Base-by-base conservation (phyloP, 495 filamentous ascomycete species). In the Xylaria acuta region DNA sequence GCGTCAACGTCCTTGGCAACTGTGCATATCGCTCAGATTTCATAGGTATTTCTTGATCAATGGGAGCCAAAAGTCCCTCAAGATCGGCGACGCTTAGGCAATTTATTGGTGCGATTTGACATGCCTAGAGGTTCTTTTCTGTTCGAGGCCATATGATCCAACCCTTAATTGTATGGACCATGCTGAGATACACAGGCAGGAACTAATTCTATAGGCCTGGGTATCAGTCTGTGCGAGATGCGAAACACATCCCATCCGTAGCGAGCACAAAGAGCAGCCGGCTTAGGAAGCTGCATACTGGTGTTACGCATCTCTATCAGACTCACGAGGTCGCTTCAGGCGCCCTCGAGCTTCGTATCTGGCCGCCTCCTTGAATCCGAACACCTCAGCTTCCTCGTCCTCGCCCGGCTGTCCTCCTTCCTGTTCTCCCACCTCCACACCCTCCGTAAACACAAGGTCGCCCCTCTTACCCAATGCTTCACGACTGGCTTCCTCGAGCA, bases 381-480 rank as follows among this genome's bases (percentile, higher is more conserved):
- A 67, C 5, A 64, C 47, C 59, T 73, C 67, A 66, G 30, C 70
- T 62, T 73, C 68, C 49, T 69, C 71, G 36, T 64, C 56, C 41
- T 68, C 65, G 30, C 41, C 73, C 58, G 72, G 49, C 70, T 43
- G 60, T 62, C 11, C 53, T 68, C 71, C 16, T 25, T 62, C 49
- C n/a, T 71, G 51, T 32, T 59, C 66, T 43, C 65, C 59, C 67
- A 73, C 54, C 67, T 80, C 81, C 78, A 84, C 84, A 6, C 86
- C 88, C 78, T 96, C 93, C 2, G 90, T 87, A 53, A 97, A 90
- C 0, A 90, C 93, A 68, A 95, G 72, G 80, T 96, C 91, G 5
- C 93, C 94, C 1, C 85, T 91, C 41, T 87, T 83, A 1, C 92
- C 94, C 16, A 97, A 81, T 0, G 81, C 81, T 54, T 91, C 88